Base-by-base conservation (phyloP, 2,329 filamentous ascomycete species). In the Fusarium oxysporum region DNA sequence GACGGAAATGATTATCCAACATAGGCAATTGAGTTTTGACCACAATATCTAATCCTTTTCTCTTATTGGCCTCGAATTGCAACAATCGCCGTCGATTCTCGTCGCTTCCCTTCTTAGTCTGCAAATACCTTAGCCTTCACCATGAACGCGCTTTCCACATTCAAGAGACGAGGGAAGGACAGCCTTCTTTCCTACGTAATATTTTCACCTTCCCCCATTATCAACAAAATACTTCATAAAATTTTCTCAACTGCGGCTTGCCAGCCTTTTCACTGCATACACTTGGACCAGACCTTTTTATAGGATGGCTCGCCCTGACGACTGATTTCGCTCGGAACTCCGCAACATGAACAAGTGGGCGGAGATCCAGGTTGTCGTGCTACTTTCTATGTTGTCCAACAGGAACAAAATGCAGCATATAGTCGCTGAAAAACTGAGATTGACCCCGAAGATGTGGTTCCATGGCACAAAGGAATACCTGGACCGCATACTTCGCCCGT, bases 351-450 rank as follows among this genome's bases (percentile, higher is more conserved):
- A 17, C 16, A 23, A 13, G 2, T 23, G n/a, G 10, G 10, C 30
- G 47, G 6, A 0, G 9, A 5, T 13, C 21, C 14, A 50, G 30
- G 5, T 5, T 3, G 0, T 6, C 4, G 12, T 35, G 10, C 25
- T 55, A 3, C 10, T 9, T 14, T 8, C 3, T 12, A 55, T 55
- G 51, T 19, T 43, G 4, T n/a, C 16, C 21, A 10, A 17, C 5
- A 55, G 14, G 9, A 32, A 5, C 0, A 1, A 13, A 13, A 14
- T 9, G 6, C 5, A 6, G 11, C 2, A 17, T 19, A 11, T 5
- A 3, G 5, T 1, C 0, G 21, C 23, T 1, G 53, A 32, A 17
- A 19, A 32, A 28, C 16, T 55, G 11, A 19, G 19, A 1, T 0
- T 43, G 11, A 28, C 3, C 13, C 37, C 16, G 2, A 11, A 19